Evolutionary conservation across 108 stramenopile species (phyloP).

Genomic region (Phaeodactylum tricornutum): DNA sequence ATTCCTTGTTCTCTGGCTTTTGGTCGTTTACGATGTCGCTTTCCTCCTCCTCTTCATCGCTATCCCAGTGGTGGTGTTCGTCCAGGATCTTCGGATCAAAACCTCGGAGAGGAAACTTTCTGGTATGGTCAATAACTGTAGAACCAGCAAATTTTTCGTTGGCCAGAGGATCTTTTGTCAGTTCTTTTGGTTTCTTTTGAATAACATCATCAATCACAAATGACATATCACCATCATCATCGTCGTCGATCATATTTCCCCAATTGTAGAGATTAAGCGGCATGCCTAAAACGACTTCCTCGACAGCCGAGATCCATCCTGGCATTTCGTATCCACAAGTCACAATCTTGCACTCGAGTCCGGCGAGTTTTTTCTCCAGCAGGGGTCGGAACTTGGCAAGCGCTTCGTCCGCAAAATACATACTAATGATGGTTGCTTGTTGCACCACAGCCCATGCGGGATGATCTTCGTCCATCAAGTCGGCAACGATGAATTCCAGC

Average conservation of each 20-base stretch:
- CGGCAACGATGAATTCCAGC: slow-evolving; percentile 53
- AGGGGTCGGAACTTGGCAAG: slow-evolving; percentile 44
- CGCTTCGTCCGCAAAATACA: slow-evolving; percentile 74
- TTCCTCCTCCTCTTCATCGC: slow-evolving; percentile 2
- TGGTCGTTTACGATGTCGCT: neutral
- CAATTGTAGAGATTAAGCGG: slow-evolving; percentile 69
- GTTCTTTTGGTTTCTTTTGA: slow-evolving; percentile 7
- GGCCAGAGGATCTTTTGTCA: slow-evolving; percentile 12
- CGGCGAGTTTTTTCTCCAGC: slow-evolving; percentile 41
- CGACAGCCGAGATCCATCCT: slow-evolving; percentile 56
- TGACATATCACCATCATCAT: slow-evolving; percentile 13
- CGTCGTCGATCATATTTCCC: slow-evolving; percentile 28
- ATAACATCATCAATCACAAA: slow-evolving; percentile 10
- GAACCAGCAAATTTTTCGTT: slow-evolving; percentile 3
- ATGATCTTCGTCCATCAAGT: slow-evolving; percentile 34
- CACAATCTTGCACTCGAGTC: slow-evolving; percentile 38
- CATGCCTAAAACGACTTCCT: slow-evolving; percentile 64
- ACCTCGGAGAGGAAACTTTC: neutral
- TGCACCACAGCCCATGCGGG: slow-evolving; percentile 21
- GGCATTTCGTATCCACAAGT: slow-evolving; percentile 75
- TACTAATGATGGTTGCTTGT: slow-evolving; percentile 60
- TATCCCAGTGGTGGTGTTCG: slow-evolving; percentile 15
- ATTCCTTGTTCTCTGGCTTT: too few relatives aligned
- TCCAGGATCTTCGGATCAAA: slow-evolving; percentile 2
- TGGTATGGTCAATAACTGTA: neutral